These are phyloP conservation scores for Lecanicillium sp. DNA, from an alignment of 2,329 filamentous ascomycete species.

Conservation along the genomic window DNA sequence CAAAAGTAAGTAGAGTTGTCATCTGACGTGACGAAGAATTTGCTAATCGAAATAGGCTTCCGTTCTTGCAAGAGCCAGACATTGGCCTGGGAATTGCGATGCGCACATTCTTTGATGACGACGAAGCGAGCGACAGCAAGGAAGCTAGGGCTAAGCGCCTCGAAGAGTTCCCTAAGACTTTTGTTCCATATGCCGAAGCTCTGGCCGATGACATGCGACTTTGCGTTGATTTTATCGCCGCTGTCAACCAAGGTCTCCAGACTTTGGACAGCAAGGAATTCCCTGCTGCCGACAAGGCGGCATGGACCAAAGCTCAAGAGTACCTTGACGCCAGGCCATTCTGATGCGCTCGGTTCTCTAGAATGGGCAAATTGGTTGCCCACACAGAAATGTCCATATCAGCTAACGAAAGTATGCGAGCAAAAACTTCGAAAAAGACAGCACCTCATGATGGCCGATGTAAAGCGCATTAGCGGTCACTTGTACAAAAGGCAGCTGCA, in stretches of 20 bases:
- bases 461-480: too few relatives aligned
- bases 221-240: conserved; percentile 50
- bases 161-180: conserved; percentile 42
- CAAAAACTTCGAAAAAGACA: too few relatives aligned
- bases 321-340: conserved; percentile 42
- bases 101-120: conserved; percentile 70
- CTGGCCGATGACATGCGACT: conserved; percentile 53
- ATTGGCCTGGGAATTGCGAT: conserved; percentile 72
- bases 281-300: conserved; percentile 34
- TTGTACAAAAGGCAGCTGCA: too few relatives aligned
- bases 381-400: too few relatives aligned
- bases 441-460: too few relatives aligned
- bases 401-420: too few relatives aligned
- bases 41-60: conserved; percentile 38
- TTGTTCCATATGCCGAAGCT: conserved; percentile 51
- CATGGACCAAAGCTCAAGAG: conserved; percentile 47
- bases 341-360: too few relatives aligned
- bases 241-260: conserved; percentile 50
- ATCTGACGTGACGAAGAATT: conserved; percentile 11
- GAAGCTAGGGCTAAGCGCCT: conserved; percentile 38
- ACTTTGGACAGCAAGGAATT: conserved; percentile 42
- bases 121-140: conserved; percentile 49
- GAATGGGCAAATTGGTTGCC: neutral
- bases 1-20: conserved; percentile 49
- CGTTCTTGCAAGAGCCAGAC: conserved; percentile 63